phyloP scores from a whole-genome alignment of 2,329 filamentous ascomycete species.

The Alternaria postmessia region DNA sequence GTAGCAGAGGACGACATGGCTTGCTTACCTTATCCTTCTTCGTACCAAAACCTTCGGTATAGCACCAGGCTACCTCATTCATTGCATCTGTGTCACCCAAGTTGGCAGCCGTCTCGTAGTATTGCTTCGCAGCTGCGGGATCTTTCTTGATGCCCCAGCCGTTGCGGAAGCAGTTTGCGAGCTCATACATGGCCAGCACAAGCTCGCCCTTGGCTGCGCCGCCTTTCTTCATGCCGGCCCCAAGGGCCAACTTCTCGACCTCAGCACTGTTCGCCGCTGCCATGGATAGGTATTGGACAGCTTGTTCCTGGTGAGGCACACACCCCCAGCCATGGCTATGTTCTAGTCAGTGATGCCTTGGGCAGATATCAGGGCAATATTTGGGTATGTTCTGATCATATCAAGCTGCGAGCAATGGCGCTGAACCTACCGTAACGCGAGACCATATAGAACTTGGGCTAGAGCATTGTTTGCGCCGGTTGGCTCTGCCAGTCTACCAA shows the following conservation, averaged over 20 bases:
- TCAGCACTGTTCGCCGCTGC: constrained; percentile 90
- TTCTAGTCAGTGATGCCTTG: constrained; percentile 28
- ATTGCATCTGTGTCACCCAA: constrained; percentile 96
- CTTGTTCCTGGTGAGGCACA: constrained; percentile 72
- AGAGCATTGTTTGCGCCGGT: constrained; percentile 88
- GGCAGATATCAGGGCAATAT: constrained; percentile 37
- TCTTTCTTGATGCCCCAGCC: constrained; percentile 93
- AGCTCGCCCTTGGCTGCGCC: constrained; percentile 95
- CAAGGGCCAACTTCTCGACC: constrained; percentile 84
- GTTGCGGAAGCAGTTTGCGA: constrained; percentile 90
- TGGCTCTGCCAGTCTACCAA: constrained; percentile 82
- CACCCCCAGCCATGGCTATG: constrained; percentile 92
- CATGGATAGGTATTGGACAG: constrained; percentile 83
- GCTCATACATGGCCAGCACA: constrained; percentile 93
- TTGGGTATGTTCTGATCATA: constrained; percentile 22
- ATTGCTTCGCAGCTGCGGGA: constrained; percentile 82
- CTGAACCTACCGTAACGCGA: constrained; percentile 76
- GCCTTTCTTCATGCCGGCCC: constrained; percentile 89
- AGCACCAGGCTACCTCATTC: constrained; percentile 97
- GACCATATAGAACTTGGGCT: constrained; percentile 93
- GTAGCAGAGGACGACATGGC: constrained; percentile 9
- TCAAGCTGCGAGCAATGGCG: constrained; percentile 3
- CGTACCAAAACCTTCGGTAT: constrained; percentile 93
- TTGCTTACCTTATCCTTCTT: constrained; percentile 95
- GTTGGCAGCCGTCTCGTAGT: constrained; percentile 97